These are phyloP conservation scores for Boletus sp. DNA, from an alignment of 768 basidiomycete genomes.

Conservation along the genomic window DNA sequence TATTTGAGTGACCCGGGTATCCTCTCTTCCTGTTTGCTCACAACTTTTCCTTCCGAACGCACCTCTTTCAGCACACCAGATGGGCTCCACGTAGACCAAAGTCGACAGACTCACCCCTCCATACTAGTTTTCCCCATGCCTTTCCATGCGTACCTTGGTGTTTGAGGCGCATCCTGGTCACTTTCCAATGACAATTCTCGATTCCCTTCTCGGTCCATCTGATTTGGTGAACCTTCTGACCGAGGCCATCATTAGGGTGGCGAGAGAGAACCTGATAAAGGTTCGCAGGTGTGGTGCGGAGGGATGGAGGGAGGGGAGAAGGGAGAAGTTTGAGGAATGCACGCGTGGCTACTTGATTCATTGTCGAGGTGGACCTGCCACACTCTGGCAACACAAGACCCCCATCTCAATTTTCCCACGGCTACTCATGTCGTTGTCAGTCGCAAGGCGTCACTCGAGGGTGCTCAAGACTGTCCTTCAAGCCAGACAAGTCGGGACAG, in stretches of 20 bases:
- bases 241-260: conserved; percentile 63
- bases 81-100: not conserved
- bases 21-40: conserved; percentile 56
- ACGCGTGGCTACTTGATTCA: conserved; percentile 26
- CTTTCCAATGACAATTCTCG: conserved; percentile 65
- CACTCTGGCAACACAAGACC: not conserved
- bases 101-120: conserved; percentile 58
- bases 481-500: conserved; percentile 33
- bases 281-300: conserved; percentile 55
- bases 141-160: conserved; percentile 72
- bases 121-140: conserved; percentile 77
- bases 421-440: conserved; percentile 1
- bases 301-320: conserved; percentile 53
- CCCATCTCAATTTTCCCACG: conserved; percentile 10
- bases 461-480: conserved; percentile 1
- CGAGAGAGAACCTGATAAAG: conserved; percentile 73
- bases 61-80: conserved; percentile 10
- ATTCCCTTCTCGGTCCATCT: conserved; percentile 74
- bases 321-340: conserved; percentile 58
- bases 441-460: conserved; percentile 1
- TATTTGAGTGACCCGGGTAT: conserved; percentile 77
- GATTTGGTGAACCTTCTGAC: conserved; percentile 64
- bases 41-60: conserved; percentile 46
- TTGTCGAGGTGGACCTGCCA: not conserved
- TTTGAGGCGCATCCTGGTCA: conserved; percentile 72